These are phyloP conservation scores for Yamadazyma ubonensis DNA, from an alignment of 805 yeast genomes.

Conservation along the genomic window DNA sequence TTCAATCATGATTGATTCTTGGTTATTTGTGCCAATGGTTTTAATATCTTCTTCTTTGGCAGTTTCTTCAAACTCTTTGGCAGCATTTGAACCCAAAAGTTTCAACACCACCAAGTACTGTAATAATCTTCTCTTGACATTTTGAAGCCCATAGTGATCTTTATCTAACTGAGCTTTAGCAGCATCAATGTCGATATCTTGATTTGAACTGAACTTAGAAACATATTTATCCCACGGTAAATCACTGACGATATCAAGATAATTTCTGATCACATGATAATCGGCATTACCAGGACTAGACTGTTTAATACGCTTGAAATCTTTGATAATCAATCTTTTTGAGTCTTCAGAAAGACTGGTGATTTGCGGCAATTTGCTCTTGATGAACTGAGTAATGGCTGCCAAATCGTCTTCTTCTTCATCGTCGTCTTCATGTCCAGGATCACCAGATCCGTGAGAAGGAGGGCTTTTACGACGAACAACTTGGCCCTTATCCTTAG, in stretches of 20 bases:
- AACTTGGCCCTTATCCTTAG: constrained; percentile 14
- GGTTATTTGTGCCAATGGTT: constrained; percentile 13
- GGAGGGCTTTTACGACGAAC: constrained; percentile 22
- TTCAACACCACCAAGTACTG: constrained; percentile 81
- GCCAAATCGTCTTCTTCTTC: constrained; percentile 46
- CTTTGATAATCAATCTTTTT: constrained; percentile 43
- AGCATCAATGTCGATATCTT: constrained; percentile 48
- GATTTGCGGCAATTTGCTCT: constrained; percentile 35
- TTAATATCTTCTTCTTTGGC: constrained; percentile 10
- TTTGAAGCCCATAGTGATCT: constrained; percentile 45
- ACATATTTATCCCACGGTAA: constrained; percentile 55
- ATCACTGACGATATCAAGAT: constrained; percentile 63
- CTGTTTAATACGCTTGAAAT: constrained; percentile 53
- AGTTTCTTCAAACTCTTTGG: constrained; percentile 17
- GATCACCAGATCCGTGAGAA: constrained; percentile 45
- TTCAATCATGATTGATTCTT: constrained; percentile 27
- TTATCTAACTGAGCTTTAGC: constrained; percentile 40
- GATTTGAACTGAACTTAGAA: constrained; percentile 32
- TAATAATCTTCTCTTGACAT: constrained; percentile 62
- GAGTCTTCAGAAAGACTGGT: constrained; percentile 35
- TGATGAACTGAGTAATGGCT: constrained; percentile 37
- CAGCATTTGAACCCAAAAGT: constrained; percentile 45
- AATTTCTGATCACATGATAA: constrained; percentile 61
- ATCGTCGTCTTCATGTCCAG: constrained; percentile 37
- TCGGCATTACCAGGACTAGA: constrained; percentile 52